Evolutionary conservation across 176 grass and related monocot species (phyloP), one percentile per base, ranked within the genome.

Genomic region (Hordeum marinum): DNA sequence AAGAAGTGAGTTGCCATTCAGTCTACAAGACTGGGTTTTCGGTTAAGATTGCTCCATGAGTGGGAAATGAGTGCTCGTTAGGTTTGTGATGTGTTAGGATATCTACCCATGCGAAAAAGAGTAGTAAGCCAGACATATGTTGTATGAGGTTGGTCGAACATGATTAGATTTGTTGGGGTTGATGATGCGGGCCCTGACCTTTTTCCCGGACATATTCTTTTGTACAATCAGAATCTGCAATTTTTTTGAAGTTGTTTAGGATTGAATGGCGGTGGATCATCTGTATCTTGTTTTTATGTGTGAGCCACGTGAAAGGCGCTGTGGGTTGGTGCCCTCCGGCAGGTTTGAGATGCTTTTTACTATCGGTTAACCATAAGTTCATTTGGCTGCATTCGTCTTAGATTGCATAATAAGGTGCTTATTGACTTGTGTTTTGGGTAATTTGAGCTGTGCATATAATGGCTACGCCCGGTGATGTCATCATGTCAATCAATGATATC

Each of bases 171-270:
- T 48, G 83, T 77, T 88, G 82, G 80, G 90, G 79, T 63, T 84
- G 55, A 75, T 78, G 82, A 85, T 52, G 48, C 2, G 74, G 70
- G 63, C 87, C 66, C 60, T 57, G 67, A 42, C 62, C 63, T 24
- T 78, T 90, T 74, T 78, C 66, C 63, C 78, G 88, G 89, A 86
- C 84, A 78, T 85, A 92, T 95, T 88, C 84, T 83, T 91, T 95
- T 93, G 86, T 91, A 90, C 72, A 91, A 96, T 81, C 81, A 87
- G 79, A 82, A 87, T 72, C 82, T 79, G 27, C 54, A 58, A 21
- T 29, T 85, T 85, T 93, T 86, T 86, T 74, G 2, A 87, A 46
- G 24, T 67, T 87, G 12, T 83, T 66, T 85, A 67, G 48, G 35
- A 79, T 6, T 31, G 80, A 58, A 79, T 21, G 21, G 43, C 11